A percentile compares a stretch with the other conserved stretches of the same genome.
Conservation (phyloP, 352 stramenopile genomes). For the Phytophthora quininea region DNA sequence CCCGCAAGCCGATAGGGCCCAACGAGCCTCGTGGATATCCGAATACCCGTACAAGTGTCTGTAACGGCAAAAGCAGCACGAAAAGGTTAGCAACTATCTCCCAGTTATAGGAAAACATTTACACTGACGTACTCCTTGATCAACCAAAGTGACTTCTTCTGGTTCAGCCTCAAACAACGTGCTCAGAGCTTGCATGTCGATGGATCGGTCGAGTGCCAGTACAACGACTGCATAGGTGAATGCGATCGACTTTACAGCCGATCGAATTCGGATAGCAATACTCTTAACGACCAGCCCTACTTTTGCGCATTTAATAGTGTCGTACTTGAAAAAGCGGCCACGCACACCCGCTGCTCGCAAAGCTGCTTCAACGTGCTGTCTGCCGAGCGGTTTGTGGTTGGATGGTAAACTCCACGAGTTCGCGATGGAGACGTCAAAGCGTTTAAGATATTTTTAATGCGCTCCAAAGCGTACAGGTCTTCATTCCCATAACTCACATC, state of each 20-base stretch:
- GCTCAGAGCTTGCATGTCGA: slow-evolving; percentile 56
- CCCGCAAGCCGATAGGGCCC: slow-evolving; percentile 64
- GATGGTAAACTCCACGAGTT: slow-evolving; percentile 14
- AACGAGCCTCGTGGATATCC: slow-evolving; percentile 67
- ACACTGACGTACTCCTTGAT: slow-evolving; percentile 49
- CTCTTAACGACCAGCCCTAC: slow-evolving; percentile 64
- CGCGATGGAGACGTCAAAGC: slow-evolving; percentile 10
- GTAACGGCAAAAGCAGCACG: slow-evolving; percentile 6
- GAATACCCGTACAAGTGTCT: slow-evolving; percentile 71
- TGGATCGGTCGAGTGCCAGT: slow-evolving; percentile 50
- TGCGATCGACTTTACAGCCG: neutral
- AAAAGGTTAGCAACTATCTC: neutral
- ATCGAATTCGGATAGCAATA: slow-evolving; percentile 47
- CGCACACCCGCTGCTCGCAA: slow-evolving; percentile 33
- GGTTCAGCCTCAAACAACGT: slow-evolving; percentile 25
- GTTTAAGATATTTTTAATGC: slow-evolving; percentile 18
- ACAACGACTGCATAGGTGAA: slow-evolving; percentile 54
- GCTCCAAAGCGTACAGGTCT: slow-evolving; percentile 4
- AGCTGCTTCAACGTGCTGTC: slow-evolving; percentile 44
- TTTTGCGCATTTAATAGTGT: slow-evolving; percentile 12
- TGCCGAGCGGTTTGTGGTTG: slow-evolving; percentile 26
- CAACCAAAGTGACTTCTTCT: slow-evolving; percentile 46
- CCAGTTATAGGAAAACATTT: neutral
- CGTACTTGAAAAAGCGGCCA: slow-evolving; percentile 32
- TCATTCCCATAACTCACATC: slow-evolving; percentile 36